These are phyloP conservation scores for Brassica nigra DNA, from an alignment of 345 rosid species.

Conservation along the genomic window DNA sequence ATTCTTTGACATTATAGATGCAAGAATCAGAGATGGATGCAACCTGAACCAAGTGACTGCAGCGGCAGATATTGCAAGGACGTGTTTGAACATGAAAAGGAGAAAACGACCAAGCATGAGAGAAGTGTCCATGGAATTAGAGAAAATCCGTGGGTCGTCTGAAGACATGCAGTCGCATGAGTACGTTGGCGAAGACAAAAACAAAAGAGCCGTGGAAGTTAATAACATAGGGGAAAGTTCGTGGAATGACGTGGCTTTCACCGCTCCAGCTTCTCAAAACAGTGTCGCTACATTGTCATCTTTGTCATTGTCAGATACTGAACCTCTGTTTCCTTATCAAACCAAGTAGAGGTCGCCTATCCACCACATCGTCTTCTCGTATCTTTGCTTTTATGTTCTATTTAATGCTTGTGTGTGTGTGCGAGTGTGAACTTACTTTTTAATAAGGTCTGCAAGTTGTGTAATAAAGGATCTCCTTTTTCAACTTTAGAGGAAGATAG, in stretches of 20 bases:
- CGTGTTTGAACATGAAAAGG: constrained; percentile 1
- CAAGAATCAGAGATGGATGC: background rate
- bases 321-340: background rate
- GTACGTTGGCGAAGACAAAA: background rate
- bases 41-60: background rate
- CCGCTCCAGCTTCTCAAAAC: background rate
- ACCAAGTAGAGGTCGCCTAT: background rate
- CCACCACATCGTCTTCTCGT: background rate
- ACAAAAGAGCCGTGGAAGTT: background rate
- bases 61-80: background rate
- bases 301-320: background rate
- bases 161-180: background rate
- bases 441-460: background rate
- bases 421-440: background rate
- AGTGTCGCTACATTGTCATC: background rate
- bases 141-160: background rate
- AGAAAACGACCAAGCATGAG: background rate
- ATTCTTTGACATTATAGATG: background rate
- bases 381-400: background rate
- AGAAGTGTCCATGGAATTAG: background rate
- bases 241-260: background rate
- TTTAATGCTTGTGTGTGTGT: background rate
- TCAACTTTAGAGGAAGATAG: background rate
- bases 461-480: background rate
- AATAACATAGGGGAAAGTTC: background rate